Base-by-base conservation (phyloP, 768 basidiomycete genomes). In the Trametes meyenii region DNA sequence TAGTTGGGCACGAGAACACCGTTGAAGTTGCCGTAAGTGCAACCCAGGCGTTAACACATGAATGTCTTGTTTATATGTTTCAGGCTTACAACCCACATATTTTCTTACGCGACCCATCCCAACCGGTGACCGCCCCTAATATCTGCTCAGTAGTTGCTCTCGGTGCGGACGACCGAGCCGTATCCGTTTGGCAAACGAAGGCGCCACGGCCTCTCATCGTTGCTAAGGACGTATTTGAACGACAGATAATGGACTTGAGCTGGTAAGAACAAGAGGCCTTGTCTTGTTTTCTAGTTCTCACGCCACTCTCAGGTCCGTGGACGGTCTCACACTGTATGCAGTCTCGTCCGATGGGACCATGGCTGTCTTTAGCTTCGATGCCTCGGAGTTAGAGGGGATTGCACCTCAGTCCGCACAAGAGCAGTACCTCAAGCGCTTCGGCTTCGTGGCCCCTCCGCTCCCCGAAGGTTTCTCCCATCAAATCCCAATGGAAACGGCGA, bases 161-260 rank as follows among this genome's bases (percentile, higher is more conserved):
- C 14, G 95, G 96, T 36, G 94, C 94, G 0, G 94, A 96, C 68
- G 94, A 97, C 71, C 83, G 93, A 61, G 93, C 92, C 6, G 87
- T 99, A 29, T 97, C 95, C 3, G 85, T 99, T 8, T 99, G 97
- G 97, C 88, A 96, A 73, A 98, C 96, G 3, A 94, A 95, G 66
- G 86, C 88, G 0, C 92, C 91, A 2, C 83, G 92, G 38, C 97
- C 97, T 1, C 77, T 98, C 17, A 91, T 97, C 49, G 96, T 98
- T 2, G 87, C 95, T 0, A 89, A 92, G 69, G 94, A 98, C 64
- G 90, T 96, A 0, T 98, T 98, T 64, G 95, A 96, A 55, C 78
- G 96, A 60, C 92, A 96, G 67, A 92, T 98, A 50, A 88, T 98
- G 83, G 97, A 99, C 73, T 79, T 99, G 17, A 92, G 88, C 70